A percentile compares a stretch with the other conserved stretches of the same genome.
These are phyloP conservation scores for Polygonum maritimum DNA, from an alignment of 148 eudicot genomes.

Conservation along the genomic window DNA sequence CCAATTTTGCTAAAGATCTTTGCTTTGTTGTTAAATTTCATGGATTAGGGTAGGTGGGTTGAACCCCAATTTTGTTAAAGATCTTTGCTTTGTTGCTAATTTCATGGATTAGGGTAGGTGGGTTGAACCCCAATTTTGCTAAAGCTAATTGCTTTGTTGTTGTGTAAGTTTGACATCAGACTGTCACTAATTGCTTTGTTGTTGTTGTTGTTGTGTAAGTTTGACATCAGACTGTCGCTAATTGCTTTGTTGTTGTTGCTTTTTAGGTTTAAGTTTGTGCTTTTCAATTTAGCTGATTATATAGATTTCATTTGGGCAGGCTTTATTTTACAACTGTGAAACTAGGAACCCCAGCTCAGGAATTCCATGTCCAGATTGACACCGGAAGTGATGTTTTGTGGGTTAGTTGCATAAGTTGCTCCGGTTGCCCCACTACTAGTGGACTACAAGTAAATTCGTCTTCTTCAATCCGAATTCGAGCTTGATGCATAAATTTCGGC, in stretches of 20 bases:
- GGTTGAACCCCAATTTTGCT: background rate
- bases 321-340: slow-evolving; percentile 74
- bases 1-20: background rate
- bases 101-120: background rate
- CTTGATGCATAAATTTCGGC: background rate
- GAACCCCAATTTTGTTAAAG: background rate
- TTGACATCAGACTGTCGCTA: background rate
- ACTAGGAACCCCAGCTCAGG: slow-evolving; percentile 73
- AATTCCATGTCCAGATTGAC: slow-evolving; percentile 85
- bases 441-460: slow-evolving; percentile 66
- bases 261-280: background rate
- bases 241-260: background rate
- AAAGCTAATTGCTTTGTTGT: background rate
- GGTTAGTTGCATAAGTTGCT: slow-evolving; percentile 73
- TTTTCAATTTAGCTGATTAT: background rate
- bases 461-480: background rate
- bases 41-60: background rate
- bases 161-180: background rate
- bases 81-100: background rate
- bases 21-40: background rate
- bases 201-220: background rate
- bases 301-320: slow-evolving; percentile 25
- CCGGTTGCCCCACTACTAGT: slow-evolving; percentile 80
- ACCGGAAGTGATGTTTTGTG: slow-evolving; percentile 97
- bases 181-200: background rate